Percentiles rank a stretch among this genome's conserved stretches.
Evolutionary conservation across 345 rosid species (phyloP).

Genomic region (Brassica carinata): DNA sequence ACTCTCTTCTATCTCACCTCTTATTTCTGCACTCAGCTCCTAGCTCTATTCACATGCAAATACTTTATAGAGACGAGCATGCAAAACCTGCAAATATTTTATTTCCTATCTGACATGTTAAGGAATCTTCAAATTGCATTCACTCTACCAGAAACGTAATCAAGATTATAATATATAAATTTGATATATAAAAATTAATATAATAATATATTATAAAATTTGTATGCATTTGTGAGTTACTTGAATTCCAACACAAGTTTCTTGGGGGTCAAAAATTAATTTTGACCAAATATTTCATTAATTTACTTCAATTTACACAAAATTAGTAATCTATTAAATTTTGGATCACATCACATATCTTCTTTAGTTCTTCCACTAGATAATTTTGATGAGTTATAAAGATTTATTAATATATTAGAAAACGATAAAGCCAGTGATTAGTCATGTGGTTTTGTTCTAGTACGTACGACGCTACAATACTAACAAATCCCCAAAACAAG

Average conservation of each 20-base stretch:
- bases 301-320: not conserved
- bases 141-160: constrained; percentile 23
- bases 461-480: not conserved
- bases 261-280: not conserved
- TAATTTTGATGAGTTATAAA: not conserved
- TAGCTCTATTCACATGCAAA: constrained; percentile 2
- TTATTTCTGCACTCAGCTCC: not conserved
- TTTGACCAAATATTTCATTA: not conserved
- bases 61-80: constrained; percentile 22
- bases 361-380: not conserved
- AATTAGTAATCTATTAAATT: not conserved
- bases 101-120: not conserved
- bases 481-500: not conserved
- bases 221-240: not conserved
- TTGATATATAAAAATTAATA: not conserved
- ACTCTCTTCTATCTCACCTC: not conserved
- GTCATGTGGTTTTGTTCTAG: constrained; percentile 8
- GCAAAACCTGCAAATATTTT: constrained; percentile 3
- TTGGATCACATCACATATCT: not conserved
- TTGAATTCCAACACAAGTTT: not conserved
- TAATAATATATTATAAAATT: not conserved
- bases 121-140: not conserved
- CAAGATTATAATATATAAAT: not conserved
- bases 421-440: not conserved
- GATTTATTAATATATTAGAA: not conserved